Evolutionary conservation across 106 monocot genomes (phyloP).

Genomic region (Chionographis japonica): DNA sequence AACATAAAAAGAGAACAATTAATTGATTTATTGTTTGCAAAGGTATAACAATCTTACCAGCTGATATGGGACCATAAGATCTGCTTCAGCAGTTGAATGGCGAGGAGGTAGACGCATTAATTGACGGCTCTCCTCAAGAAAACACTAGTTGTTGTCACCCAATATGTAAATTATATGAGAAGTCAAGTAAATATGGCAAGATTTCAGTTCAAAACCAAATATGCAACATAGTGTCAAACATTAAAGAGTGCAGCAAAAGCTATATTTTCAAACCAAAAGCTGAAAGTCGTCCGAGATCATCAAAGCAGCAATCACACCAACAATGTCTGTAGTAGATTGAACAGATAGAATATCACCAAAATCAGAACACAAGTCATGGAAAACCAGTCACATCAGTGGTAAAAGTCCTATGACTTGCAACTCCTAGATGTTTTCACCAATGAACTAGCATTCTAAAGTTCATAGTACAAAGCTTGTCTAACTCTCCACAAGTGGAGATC

Average conservation of each 20-base stretch:
- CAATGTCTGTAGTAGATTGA: no score
- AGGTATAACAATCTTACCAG: slow-evolving; percentile 49
- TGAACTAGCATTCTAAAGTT: no score
- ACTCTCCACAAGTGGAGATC: no score
- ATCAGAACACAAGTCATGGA: no score
- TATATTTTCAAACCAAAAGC: no score
- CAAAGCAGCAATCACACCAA: no score
- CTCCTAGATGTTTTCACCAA: no score
- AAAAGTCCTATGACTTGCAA: no score
- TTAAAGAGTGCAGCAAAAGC: not conserved
- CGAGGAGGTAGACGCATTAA: slow-evolving; percentile 95
- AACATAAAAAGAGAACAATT: not conserved
- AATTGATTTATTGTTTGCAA: not conserved
- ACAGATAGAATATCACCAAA: no score
- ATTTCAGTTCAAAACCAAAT: not conserved
- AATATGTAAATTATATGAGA: not conserved
- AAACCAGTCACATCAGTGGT: no score
- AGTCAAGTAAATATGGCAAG: not conserved
- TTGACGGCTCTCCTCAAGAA: slow-evolving; percentile 95
- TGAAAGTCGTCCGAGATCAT: no score
- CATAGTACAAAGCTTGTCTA: no score
- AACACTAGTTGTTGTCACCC: slow-evolving; percentile 52
- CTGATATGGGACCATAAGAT: slow-evolving; percentile 97
- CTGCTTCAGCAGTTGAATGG: slow-evolving; percentile 96
- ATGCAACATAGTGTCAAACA: not conserved